A percentile compares a stretch with the other conserved stretches of the same genome.
These are phyloP conservation scores for Picochlorum costavermella DNA, from an alignment of 139 green algal genomes.

Conservation along the genomic window DNA sequence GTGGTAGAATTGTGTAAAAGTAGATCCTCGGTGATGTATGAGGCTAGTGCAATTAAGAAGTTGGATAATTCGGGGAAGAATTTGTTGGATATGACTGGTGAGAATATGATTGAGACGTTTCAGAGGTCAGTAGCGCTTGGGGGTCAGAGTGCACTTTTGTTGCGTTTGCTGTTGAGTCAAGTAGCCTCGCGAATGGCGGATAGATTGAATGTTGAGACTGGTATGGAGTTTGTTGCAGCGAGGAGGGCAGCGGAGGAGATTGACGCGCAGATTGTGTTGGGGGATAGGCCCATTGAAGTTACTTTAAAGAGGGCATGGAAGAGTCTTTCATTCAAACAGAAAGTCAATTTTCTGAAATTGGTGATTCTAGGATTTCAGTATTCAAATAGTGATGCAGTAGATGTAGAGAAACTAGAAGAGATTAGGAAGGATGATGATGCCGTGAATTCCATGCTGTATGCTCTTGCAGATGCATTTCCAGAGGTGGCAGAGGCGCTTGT, in stretches of 20 bases:
- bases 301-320: slow-evolving; percentile 62
- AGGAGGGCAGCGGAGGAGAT: slow-evolving; percentile 40
- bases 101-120: slow-evolving; percentile 33
- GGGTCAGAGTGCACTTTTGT: slow-evolving; percentile 46
- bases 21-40: slow-evolving; percentile 40
- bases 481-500: slow-evolving; percentile 33
- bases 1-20: slow-evolving; percentile 65
- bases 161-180: slow-evolving; percentile 49
- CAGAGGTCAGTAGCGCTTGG: slow-evolving; percentile 46
- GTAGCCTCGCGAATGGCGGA: slow-evolving; percentile 5
- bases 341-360: slow-evolving; percentile 20
- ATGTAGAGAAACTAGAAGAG: background rate
- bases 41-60: background rate
- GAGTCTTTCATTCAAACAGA: slow-evolving; percentile 29
- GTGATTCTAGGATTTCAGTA: background rate
- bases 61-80: slow-evolving; percentile 20
- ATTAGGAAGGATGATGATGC: slow-evolving; percentile 35
- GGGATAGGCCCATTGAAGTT: slow-evolving; percentile 78
- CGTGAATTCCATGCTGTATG: slow-evolving; percentile 23
- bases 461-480: background rate
- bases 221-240: slow-evolving; percentile 58
- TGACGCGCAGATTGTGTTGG: slow-evolving; percentile 63
- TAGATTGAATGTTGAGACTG: slow-evolving; percentile 29
- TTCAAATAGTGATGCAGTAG: background rate
- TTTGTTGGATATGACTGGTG: slow-evolving; percentile 33